A percentile compares a stretch with the other conserved stretches of the same genome.
These are phyloP conservation scores for Nemania bipapillata DNA, from an alignment of 2,329 filamentous ascomycete species.

Conservation along the genomic window DNA sequence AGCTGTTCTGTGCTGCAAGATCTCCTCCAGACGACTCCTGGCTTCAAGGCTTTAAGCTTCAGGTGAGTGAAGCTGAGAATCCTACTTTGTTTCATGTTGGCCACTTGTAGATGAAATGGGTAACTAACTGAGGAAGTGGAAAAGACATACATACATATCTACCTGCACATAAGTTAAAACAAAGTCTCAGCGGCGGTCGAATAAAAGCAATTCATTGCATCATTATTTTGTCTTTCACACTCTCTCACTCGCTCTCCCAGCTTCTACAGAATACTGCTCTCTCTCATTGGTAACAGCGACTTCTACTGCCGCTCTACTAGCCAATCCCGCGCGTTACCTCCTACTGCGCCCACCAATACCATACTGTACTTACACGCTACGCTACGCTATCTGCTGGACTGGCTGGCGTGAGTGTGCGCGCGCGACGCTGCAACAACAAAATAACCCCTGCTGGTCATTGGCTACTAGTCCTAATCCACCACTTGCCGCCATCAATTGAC, in stretches of 20 bases:
- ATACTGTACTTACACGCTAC: slow-evolving; percentile 16
- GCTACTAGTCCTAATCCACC: slow-evolving; percentile 31
- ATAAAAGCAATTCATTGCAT: not conserved
- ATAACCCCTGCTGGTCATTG: slow-evolving; percentile 34
- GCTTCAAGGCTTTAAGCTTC: not conserved
- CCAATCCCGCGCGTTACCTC: slow-evolving; percentile 44
- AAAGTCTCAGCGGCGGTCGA: slow-evolving; percentile 20
- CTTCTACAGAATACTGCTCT: not conserved
- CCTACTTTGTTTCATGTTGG: slow-evolving; percentile 28
- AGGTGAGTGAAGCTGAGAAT: slow-evolving; percentile 21
- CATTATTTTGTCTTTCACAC: not conserved
- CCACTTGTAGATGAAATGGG: not conserved
- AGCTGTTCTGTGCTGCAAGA: not conserved
- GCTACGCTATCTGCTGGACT: too few species aligned
- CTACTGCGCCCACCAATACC: slow-evolving; percentile 29
- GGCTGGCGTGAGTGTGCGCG: slow-evolving; percentile 19
- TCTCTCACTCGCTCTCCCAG: not conserved
- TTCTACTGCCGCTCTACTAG: slow-evolving; percentile 39
- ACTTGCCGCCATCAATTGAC: slow-evolving; percentile 46
- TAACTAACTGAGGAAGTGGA: not conserved
- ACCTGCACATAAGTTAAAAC: slow-evolving; percentile 25
- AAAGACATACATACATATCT: too few species aligned
- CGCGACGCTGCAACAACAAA: not conserved
- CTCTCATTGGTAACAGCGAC: slow-evolving; percentile 23
- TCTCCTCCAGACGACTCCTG: not conserved